A percentile compares a stretch with the other conserved stretches of the same genome.
Conservation (phyloP, 129 eudicot genomes). For the Kitagawia praeruptora region DNA sequence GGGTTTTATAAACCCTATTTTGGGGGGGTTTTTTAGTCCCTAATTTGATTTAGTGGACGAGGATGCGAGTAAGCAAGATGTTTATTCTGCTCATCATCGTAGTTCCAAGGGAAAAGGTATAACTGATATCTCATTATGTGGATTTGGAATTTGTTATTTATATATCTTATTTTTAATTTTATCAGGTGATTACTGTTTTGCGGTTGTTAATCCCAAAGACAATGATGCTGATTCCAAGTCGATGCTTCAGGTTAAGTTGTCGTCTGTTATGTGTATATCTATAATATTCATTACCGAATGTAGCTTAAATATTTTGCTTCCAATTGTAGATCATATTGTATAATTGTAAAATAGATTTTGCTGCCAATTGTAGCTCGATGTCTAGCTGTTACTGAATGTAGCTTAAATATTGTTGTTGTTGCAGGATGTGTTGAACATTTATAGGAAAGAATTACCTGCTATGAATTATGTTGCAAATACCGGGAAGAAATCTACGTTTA, state of each 20-base stretch:
- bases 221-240: conserved; percentile 44
- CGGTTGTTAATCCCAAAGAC: conserved; percentile 71
- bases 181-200: conserved; percentile 42
- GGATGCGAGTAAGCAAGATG: conserved; percentile 18
- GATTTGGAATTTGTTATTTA: not conserved
- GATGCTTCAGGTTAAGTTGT: conserved; percentile 51
- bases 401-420: conserved; percentile 5
- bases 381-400: not conserved
- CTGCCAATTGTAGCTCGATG: not conserved
- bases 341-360: not conserved
- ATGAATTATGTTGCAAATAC: conserved; percentile 98
- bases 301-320: not conserved
- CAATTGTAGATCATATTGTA: too few species aligned
- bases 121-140: not conserved
- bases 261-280: not conserved
- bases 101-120: conserved; percentile 31
- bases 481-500: conserved; percentile 72
- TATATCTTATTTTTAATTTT: not conserved
- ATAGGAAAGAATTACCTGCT: conserved; percentile 73
- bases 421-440: conserved; percentile 59
- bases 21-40: too few species aligned
- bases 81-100: conserved; percentile 2
- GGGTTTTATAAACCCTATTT: too few species aligned
- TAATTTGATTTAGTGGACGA: conserved; percentile 34
- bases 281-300: not conserved